Evolutionary conservation across 768 basidiomycete species (phyloP), one percentile per base, ranked within the genome.

Genomic region (Leccinum truebloodii): DNA sequence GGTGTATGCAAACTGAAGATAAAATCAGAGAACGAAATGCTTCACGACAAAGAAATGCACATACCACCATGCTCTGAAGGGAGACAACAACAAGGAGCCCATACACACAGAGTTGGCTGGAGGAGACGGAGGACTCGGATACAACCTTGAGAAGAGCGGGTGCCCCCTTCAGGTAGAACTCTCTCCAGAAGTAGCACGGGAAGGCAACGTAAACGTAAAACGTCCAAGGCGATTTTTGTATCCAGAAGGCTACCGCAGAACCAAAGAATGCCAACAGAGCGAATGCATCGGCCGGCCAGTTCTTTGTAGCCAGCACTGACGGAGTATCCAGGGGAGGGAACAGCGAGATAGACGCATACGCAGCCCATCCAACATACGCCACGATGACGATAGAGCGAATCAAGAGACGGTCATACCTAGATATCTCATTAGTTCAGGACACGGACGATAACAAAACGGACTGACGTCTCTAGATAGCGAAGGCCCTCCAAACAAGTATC

Each of bases 291-390:
- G 64, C 63, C 4, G 39, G 18, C 26, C 37, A 2, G 13, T 44
- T 35, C 18, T 24, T 53, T 37, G 44, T 16, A 28, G 41, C 22
- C 37, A 53, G 56, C 41, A n/a, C 37, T 22, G 24, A 49, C 5
- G 26, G 53, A 48, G 41, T 57, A 20, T 77, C 75, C 22, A 69
- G 62, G 9, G 81, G 77, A 26, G 82, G 77, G 55, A 89, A 74
- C 6, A 92, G 78, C 48, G 79, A 86, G 6, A 85, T 71, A 0
- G 86, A 83, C 6, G 84, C 78, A 71, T 85, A 93, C 1, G 84
- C 85, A 20, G 84, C 84, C 90, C 92, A 95, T 55, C 91, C 91
- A 3, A 81, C 70, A 71, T 95, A 94, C 1, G 90, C 91, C 7
- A 80, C 69, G 1, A 81, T 81, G 54, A 93, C 92, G 63, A 94